These are phyloP conservation scores for Dovyalis caffra DNA, from an alignment of 345 rosid species.

Conservation along the genomic window DNA sequence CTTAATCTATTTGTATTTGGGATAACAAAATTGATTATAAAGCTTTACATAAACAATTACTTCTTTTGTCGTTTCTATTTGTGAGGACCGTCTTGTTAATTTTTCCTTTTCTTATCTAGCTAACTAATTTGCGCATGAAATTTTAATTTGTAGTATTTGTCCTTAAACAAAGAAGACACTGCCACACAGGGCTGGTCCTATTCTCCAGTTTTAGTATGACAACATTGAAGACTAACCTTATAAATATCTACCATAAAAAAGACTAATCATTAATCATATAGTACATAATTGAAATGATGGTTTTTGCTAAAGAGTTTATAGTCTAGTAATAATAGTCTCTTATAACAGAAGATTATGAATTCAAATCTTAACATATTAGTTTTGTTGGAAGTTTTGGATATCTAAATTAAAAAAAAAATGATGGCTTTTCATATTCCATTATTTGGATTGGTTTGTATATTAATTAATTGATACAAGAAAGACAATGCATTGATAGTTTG, in stretches of 20 bases:
- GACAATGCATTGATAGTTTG: neutral
- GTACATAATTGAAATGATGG: too few relatives aligned
- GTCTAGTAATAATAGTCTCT: too few relatives aligned
- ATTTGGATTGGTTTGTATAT: too few relatives aligned
- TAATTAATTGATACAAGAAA: neutral
- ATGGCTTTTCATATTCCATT: neutral
- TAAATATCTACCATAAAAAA: neutral
- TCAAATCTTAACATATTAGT: too few relatives aligned
- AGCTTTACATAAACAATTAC: neutral
- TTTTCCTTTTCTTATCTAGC: neutral
- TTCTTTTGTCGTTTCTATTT: neutral
- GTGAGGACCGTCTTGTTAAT: neutral
- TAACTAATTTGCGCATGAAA: neutral
- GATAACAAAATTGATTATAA: neutral
- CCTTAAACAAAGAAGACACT: neutral
- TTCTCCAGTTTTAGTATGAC: neutral
- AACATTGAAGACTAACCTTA: neutral
- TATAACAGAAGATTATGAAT: too few relatives aligned
- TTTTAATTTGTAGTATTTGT: neutral
- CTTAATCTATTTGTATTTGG: neutral
- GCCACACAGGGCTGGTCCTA: neutral
- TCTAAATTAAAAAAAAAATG: too few relatives aligned
- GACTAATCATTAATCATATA: neutral
- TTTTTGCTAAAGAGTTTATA: too few relatives aligned
- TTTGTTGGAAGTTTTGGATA: too few relatives aligned